Conservation (phyloP, 2,329 filamentous ascomycete species). For the Aspergillus sp. region DNA sequence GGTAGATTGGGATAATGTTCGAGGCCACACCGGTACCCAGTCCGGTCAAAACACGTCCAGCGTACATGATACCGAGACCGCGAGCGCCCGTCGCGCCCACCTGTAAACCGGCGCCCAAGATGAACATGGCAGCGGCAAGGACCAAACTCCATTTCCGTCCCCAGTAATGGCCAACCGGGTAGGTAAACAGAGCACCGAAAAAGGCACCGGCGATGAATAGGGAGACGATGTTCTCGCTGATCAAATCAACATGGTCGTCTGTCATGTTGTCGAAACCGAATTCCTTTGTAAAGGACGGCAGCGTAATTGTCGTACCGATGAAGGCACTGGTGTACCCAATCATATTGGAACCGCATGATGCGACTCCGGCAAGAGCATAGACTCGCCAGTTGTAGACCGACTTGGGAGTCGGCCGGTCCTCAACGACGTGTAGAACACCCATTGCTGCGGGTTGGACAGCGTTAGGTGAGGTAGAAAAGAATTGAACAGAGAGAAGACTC, state of each 20-base stretch:
- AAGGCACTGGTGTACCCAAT: constrained; percentile 69
- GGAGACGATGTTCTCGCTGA: constrained; percentile 73
- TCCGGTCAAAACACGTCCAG: constrained; percentile 53
- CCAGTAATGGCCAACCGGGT: constrained; percentile 61
- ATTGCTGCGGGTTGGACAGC: constrained; percentile 19
- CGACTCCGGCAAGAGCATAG: constrained; percentile 53
- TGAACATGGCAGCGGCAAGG: constrained; percentile 62
- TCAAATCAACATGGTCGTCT: constrained; percentile 51
- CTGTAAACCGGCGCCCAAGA: constrained; percentile 67
- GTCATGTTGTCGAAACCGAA: constrained; percentile 61
- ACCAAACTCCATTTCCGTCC: constrained; percentile 64
- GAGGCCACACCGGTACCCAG: constrained; percentile 54
- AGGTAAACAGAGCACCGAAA: constrained; percentile 68
- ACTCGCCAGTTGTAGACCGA: constrained; percentile 62
- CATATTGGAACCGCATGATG: constrained; percentile 59
- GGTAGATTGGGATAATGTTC: constrained; percentile 59
- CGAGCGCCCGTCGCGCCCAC: constrained; percentile 59
- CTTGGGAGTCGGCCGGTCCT: constrained; percentile 54
- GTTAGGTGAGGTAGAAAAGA: constrained; percentile 3
- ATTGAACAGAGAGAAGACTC: constrained; percentile 6
- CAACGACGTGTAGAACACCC: constrained; percentile 37
- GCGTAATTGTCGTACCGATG: constrained; percentile 72
- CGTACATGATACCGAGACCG: constrained; percentile 60
- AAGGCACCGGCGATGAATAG: constrained; percentile 80
- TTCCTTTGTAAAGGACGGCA: constrained; percentile 66